Base-by-base conservation (phyloP, 495 filamentous ascomycete genomes). In the Aspergillus leporis region DNA sequence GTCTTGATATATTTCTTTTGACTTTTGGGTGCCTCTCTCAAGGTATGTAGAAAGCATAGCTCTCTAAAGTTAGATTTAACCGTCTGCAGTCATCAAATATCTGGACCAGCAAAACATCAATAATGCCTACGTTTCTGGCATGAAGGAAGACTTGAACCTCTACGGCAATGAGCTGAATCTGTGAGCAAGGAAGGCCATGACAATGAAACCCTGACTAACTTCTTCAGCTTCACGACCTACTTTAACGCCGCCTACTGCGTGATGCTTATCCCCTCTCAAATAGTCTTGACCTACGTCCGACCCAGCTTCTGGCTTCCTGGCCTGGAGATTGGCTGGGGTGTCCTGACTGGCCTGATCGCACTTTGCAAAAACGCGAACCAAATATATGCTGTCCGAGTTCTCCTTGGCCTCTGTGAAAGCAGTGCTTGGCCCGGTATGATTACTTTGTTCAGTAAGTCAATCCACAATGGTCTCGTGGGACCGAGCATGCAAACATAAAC, bases 191-290 rank as follows among this genome's bases (percentile, higher is more conserved):
- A 4, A 8, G 4, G 10, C 8, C 7, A 23, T 18, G 18, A 12
- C 7, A 7, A 30, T 2, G n/a, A 8, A 3, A 48, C 25, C 18
- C 14, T 25, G 12, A 25, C 52, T 64, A 18, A 62, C 2, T 0
- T 31, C 32, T 5, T 8, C 18, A 70, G 69, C 32, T 70, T 81
- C 63, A 74, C 70, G 18, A 81, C 78, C 1, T 78, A 73, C 47
- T 88, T 81, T 72, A 87, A 82, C 9, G 78, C 80, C 41, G 85
- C 84, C 9, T 83, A 85, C 63, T 78, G 86, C n/a, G 65, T 86
- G 18, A 84, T 83, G 58, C 70, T 85, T 56, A 78, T 87, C 34
- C 85, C 84, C 3, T 80, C 78, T 16, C 80, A 84, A 61, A 72
- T 86, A 22, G 77, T 86, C 53, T 61, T 86, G 32, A 83, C 79